A percentile compares a stretch with the other conserved stretches of the same genome.
Conservation (phyloP, 169 alveolate species). For the Neospora caninum region DNA sequence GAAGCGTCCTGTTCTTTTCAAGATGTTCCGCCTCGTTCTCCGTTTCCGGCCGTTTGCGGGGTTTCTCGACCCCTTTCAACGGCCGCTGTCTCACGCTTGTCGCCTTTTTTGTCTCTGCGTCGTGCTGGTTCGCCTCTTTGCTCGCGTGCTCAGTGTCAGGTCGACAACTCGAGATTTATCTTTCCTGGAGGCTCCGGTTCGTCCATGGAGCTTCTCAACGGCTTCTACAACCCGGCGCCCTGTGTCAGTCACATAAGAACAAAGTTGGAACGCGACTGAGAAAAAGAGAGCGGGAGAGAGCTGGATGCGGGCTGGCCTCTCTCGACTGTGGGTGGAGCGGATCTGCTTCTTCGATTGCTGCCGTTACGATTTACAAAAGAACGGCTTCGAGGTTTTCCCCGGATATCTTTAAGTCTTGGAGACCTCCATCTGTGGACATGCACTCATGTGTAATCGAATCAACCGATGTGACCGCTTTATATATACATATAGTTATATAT, state of each 20-base stretch:
- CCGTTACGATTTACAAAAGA: no score
- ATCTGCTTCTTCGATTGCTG: no score
- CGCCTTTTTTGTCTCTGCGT: neutral
- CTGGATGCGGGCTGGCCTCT: no score
- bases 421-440: no score
- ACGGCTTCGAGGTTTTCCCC: no score
- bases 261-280: neutral
- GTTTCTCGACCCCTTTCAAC: neutral
- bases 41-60: neutral
- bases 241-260: neutral
- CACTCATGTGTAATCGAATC: no score
- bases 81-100: neutral
- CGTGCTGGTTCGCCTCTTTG: neutral
- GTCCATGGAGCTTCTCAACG: conserved; percentile 42
- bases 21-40: no score
- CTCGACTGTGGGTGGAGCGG: no score
- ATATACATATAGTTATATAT: neutral
- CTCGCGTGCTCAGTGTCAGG: conserved; percentile 43
- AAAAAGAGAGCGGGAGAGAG: neutral
- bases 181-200: conserved; percentile 38
- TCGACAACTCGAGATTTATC: conserved; percentile 45
- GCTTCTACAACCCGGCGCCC: conserved; percentile 61
- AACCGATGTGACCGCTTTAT: no score
- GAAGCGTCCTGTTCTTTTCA: no score
- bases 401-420: no score